Percentiles rank a stretch among this genome's conserved stretches.
phyloP scores from a whole-genome alignment of 75 land plant species.

The Cryptomeria japonica region DNA sequence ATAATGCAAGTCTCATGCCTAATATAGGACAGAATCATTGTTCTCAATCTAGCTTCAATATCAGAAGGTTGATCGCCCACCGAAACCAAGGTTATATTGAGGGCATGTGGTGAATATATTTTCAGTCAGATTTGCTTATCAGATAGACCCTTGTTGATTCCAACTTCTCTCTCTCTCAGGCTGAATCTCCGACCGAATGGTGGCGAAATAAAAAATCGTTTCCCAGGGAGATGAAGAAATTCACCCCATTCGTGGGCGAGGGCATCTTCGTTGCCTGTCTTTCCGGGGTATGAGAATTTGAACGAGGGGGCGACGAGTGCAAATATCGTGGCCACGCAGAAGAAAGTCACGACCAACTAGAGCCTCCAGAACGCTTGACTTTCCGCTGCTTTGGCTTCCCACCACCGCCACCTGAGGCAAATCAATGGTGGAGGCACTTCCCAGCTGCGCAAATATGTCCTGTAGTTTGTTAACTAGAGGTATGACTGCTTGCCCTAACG shows the following conservation, averaged over 20 bases:
- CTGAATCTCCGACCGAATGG: constrained; percentile 42
- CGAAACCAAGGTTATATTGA: constrained; percentile 45
- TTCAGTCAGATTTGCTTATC: constrained; percentile 50
- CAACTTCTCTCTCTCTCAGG: constrained; percentile 46
- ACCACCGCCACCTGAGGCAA: constrained; percentile 47
- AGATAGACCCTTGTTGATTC: constrained; percentile 43
- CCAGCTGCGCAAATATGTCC: constrained; percentile 28
- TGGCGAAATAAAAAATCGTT: constrained; percentile 35
- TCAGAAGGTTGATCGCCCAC: constrained; percentile 54
- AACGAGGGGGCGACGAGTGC: constrained; percentile 43
- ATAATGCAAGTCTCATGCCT: constrained; percentile 58
- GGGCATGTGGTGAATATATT: constrained; percentile 44
- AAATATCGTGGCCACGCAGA: constrained; percentile 40
- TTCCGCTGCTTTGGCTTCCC: constrained; percentile 51
- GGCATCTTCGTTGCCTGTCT: constrained; percentile 19
- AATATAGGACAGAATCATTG: constrained; percentile 48
- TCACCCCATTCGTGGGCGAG: constrained; percentile 38
- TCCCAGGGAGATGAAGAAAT: constrained; percentile 36
- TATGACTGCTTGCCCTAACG: constrained; percentile 3
- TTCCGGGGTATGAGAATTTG: constrained; percentile 22
- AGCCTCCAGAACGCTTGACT: constrained; percentile 47
- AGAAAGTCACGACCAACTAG: constrained; percentile 48
- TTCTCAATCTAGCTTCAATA: constrained; percentile 44
- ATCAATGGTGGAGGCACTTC: constrained; percentile 23
- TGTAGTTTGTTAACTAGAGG: constrained; percentile 25